Conservation (phyloP, 2,329 filamentous ascomycete species). For the Zasmidium cellare region DNA sequence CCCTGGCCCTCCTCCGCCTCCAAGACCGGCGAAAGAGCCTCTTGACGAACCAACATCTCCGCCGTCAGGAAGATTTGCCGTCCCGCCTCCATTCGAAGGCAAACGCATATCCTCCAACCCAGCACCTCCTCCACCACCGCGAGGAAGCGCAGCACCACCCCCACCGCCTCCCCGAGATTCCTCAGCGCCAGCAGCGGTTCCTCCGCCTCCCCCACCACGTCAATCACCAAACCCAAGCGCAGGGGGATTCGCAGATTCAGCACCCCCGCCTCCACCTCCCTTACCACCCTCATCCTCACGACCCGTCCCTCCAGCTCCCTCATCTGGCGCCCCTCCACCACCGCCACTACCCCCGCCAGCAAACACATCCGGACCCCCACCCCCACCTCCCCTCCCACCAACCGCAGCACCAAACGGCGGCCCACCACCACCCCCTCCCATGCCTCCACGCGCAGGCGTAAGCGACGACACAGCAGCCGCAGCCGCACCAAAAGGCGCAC, state of each 20-base stretch:
- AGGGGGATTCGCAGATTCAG: slow-evolving; percentile 37
- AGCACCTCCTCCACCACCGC: slow-evolving; percentile 55
- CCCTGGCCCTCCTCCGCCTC: slow-evolving; percentile 38
- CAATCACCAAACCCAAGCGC: slow-evolving; percentile 59
- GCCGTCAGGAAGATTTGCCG: slow-evolving; percentile 58
- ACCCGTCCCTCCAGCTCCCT: slow-evolving; percentile 31
- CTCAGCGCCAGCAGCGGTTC: slow-evolving; percentile 34
- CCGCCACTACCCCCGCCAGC: slow-evolving; percentile 44
- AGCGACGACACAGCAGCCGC: slow-evolving; percentile 43
- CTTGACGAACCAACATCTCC: slow-evolving; percentile 53
- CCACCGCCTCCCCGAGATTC: slow-evolving; percentile 47
- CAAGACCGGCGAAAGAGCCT: slow-evolving; percentile 51
- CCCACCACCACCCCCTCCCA: slow-evolving; percentile 47
- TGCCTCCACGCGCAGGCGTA: slow-evolving; percentile 38
- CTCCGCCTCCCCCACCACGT: slow-evolving; percentile 52
- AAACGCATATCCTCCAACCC: slow-evolving; percentile 61
- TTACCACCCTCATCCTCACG: slow-evolving; percentile 32
- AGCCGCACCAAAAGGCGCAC: slow-evolving; percentile 14
- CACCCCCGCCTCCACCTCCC: slow-evolving; percentile 35
- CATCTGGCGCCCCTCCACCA: slow-evolving; percentile 39
- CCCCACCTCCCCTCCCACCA: slow-evolving; percentile 41
- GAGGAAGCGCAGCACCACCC: slow-evolving; percentile 56
- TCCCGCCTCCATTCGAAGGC: slow-evolving; percentile 77
- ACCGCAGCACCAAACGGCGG: slow-evolving; percentile 31
- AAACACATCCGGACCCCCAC: slow-evolving; percentile 36